Conservation (phyloP, 1,284 basidiomycete species). For the Hypsizygus ulmarius region DNA sequence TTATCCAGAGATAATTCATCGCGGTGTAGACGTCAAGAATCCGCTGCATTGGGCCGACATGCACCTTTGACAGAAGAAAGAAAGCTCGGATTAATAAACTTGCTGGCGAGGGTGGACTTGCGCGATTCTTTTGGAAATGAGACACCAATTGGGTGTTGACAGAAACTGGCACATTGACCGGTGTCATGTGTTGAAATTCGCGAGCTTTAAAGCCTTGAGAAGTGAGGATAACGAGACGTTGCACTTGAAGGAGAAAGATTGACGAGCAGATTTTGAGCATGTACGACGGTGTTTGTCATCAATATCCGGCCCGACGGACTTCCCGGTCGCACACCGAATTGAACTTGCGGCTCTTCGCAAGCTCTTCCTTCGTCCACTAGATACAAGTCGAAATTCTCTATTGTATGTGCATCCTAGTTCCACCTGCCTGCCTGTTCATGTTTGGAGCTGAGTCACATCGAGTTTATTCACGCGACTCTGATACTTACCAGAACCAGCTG, state of each 20-base stretch:
- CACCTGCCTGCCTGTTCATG: too few species aligned
- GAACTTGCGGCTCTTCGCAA: too few species aligned
- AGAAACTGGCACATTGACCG: not conserved
- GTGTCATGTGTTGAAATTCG: conserved; percentile 15
- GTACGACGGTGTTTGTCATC: not conserved
- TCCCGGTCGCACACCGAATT: too few species aligned
- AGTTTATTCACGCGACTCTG: too few species aligned
- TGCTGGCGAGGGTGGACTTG: not conserved
- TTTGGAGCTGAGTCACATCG: not conserved
- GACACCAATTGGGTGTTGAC: conserved; percentile 14
- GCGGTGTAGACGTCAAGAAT: not conserved
- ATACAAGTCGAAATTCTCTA: too few species aligned
- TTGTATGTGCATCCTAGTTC: too few species aligned
- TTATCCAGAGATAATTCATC: not conserved
- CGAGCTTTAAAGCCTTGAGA: conserved; percentile 8
- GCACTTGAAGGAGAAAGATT: conserved; percentile 20
- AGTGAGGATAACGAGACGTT: not conserved
- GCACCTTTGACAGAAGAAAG: not conserved
- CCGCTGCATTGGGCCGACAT: not conserved
- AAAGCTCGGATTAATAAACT: conserved; percentile 1
- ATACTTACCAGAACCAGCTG: too few species aligned
- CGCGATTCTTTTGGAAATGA: conserved; percentile 1
- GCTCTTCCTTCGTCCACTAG: too few species aligned
- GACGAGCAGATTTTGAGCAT: not conserved
- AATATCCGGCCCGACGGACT: too few species aligned